phyloP scores from a whole-genome alignment of 257 asterid genomes.

The Oldenlandia corymbosa region DNA sequence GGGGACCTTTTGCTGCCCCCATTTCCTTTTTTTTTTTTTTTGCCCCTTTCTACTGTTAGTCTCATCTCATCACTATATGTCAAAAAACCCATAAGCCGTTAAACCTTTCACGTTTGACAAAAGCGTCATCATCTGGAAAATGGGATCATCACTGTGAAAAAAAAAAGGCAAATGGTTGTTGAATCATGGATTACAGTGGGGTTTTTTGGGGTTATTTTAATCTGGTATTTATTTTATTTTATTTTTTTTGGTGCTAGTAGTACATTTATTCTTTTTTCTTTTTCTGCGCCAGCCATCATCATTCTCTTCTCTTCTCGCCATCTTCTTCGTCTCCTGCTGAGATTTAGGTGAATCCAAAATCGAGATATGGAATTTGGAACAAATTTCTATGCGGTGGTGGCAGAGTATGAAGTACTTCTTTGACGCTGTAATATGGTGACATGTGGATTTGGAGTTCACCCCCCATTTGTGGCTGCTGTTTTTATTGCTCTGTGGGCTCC shows the following conservation, averaged over 20 bases:
- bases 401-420: conserved; percentile 19
- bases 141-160: conserved; percentile 8
- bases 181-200: background rate
- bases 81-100: conserved; percentile 36
- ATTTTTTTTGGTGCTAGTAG: too few species aligned
- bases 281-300: too few species aligned
- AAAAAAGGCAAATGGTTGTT: background rate
- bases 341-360: conserved; percentile 10
- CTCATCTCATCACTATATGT: conserved; percentile 45
- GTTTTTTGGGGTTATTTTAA: too few species aligned
- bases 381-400: conserved; percentile 14
- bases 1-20: conserved; percentile 33
- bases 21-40: too few species aligned
- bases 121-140: conserved; percentile 23
- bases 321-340: background rate
- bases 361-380: conserved; percentile 16
- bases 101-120: conserved; percentile 34
- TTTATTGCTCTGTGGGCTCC: too few species aligned
- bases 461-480: background rate
- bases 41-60: conserved; percentile 32
- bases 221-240: too few species aligned
- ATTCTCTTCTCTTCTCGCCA: too few species aligned
- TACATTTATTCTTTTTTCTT: background rate
- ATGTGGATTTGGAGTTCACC: conserved; percentile 20
- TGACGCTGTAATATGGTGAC: conserved; percentile 17